Percentiles rank a stretch among this genome's conserved stretches.
Evolutionary conservation across 768 basidiomycete genomes (phyloP).

Genomic region (Strobilomyces confusus): DNA sequence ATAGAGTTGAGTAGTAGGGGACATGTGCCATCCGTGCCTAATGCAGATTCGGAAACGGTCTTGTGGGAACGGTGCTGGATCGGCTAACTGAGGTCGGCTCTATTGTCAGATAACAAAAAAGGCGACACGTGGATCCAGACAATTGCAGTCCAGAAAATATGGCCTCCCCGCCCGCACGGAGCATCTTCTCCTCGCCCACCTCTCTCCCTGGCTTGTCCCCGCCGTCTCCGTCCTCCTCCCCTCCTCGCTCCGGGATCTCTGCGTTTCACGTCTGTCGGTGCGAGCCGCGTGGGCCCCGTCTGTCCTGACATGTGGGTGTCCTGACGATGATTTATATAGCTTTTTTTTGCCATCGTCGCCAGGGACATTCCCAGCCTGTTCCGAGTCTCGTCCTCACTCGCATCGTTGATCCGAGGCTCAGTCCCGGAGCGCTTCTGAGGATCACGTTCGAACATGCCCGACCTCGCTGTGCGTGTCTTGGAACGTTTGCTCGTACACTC

Average conservation of each 20-base stretch:
- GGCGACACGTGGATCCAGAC: neutral
- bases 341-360: neutral
- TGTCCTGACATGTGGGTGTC: neutral
- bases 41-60: neutral
- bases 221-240: neutral
- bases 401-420: slow-evolving; percentile 4
- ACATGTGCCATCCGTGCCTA: neutral
- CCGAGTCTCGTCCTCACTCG: neutral
- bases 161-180: neutral
- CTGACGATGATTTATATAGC: neutral
- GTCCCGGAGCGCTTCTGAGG: neutral
- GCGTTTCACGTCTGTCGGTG: neutral
- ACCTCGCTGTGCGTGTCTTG: slow-evolving; percentile 11
- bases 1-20: no score
- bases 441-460: slow-evolving; percentile 2
- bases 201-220: neutral
- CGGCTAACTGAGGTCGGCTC: slow-evolving; percentile 1
- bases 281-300: neutral
- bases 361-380: no score
- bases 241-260: neutral
- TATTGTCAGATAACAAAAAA: slow-evolving; percentile 20
- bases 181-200: neutral
- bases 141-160: slow-evolving; percentile 10
- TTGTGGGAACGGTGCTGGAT: neutral
- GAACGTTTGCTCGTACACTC: neutral